Evolutionary conservation across 2,329 filamentous ascomycete species (phyloP), one percentile per base, ranked within the genome.

Genomic region (Albophoma yamanashiensis): DNA sequence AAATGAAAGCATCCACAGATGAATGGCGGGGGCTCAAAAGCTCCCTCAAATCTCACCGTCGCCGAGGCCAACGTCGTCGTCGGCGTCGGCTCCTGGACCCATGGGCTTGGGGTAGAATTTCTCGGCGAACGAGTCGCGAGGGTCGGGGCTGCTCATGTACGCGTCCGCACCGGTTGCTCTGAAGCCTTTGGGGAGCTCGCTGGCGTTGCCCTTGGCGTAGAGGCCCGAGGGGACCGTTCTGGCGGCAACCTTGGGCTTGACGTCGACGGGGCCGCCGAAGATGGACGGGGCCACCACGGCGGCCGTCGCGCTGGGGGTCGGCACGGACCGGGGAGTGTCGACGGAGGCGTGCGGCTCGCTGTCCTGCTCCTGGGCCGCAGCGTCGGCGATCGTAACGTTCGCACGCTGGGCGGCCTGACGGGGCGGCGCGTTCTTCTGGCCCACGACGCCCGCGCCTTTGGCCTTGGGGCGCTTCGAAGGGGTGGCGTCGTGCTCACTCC

Each of bases 1-100:
- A 55, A 55, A 55, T 15, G 31, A 38, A 55, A 38, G 11, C 11
- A 38, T 22, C 12, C 31, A 38, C 15, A 7, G 50, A 36, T 38
- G 31, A 7, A 11, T 34, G 31, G 20, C 2, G 34, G 4, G 20
- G 11, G 2, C 25, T 47, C 22, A 14, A 3, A 14, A 39, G 43
- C 22, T 11, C 45, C 7, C 2, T 57, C 61, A 78, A 59, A 73
- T 69, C 64, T 78, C 75, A 50, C 74, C 75, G 17, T 76, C 73
- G 4, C 66, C 64, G 25, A 68, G 66, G 45, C 64, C 63, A 20
- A 70, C 70, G 36, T 64, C 60, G 40, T 59, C 64, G 25, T 36
- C 70, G 34, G 63, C 58, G 47, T 58, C 45, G 47, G 56, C 31
- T 36, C 42, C 52, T 3, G 58, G 39, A 38, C 55, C 42, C 22